Percentiles rank a stretch among this genome's conserved stretches.
Conservation (phyloP, 2,329 filamentous ascomycete species). For the Purpureocillium lavendulum region DNA sequence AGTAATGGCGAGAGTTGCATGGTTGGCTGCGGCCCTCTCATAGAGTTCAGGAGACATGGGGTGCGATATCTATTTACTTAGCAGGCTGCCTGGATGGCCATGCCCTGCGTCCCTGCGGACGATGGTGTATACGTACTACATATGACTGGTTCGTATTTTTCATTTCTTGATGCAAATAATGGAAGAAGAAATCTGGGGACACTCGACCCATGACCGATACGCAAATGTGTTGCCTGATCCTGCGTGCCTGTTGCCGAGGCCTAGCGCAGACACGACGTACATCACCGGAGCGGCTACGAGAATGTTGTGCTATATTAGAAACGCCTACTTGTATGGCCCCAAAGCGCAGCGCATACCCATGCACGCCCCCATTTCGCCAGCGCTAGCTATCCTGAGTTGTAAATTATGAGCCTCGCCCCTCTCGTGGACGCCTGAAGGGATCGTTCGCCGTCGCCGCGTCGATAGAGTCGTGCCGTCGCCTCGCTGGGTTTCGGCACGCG, state of each 20-base stretch:
- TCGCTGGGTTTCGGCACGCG: no score
- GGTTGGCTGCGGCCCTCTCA: not conserved
- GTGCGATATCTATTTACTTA: slow-evolving; percentile 6
- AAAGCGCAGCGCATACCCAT: slow-evolving; percentile 10
- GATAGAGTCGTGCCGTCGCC: no score
- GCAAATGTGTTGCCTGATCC: no score
- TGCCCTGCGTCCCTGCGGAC: slow-evolving; percentile 18
- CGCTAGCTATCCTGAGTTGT: slow-evolving; percentile 12
- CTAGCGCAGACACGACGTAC: no score
- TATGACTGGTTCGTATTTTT: slow-evolving; percentile 46
- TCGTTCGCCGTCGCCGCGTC: no score
- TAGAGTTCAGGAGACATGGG: not conserved
- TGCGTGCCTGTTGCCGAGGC: no score
- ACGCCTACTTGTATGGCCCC: not conserved
- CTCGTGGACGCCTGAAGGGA: not conserved
- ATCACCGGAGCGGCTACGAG: no score
- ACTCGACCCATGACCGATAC: no score
- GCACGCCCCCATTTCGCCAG: slow-evolving; percentile 18
- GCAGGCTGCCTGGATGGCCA: slow-evolving; percentile 19
- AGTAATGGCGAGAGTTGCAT: slow-evolving; percentile 1
- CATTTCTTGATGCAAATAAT: slow-evolving; percentile 13
- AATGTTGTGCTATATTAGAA: no score
- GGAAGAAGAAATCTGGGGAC: no score
- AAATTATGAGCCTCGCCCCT: slow-evolving; percentile 1
- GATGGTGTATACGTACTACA: slow-evolving; percentile 19